phyloP scores from a whole-genome alignment of 257 asterid species.

The Datura wrightii region DNA sequence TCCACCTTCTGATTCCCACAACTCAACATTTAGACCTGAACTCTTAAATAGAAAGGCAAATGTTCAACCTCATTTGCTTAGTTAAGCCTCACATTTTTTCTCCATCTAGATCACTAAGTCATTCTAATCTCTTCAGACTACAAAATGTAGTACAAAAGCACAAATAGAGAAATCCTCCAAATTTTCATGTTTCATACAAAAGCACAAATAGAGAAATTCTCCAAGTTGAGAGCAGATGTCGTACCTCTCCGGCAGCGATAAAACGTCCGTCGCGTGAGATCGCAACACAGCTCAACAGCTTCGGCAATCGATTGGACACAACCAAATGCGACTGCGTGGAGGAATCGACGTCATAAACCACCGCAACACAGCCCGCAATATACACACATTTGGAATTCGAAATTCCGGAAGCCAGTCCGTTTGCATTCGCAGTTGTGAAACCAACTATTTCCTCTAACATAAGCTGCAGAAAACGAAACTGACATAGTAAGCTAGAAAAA shows the following conservation, averaged over 20 bases:
- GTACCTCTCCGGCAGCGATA: constrained; percentile 78
- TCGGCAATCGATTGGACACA: constrained; percentile 59
- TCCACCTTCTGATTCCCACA: not conserved
- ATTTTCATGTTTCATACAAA: constrained; percentile 2
- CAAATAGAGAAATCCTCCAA: not conserved
- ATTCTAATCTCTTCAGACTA: not conserved
- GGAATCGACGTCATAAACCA: constrained; percentile 57
- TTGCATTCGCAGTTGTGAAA: constrained; percentile 58
- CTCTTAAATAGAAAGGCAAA: not conserved
- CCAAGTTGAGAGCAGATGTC: not conserved
- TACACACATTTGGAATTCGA: constrained; percentile 65
- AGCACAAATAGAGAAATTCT: not conserved
- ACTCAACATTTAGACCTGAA: not conserved
- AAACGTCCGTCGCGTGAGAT: constrained; percentile 54
- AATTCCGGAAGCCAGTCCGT: constrained; percentile 63
- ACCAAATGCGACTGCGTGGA: constrained; percentile 61
- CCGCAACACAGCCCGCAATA: constrained; percentile 79
- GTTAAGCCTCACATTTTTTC: not conserved
- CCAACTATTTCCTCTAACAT: constrained; percentile 69
- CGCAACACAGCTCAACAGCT: constrained; percentile 67
- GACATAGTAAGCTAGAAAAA: not conserved
- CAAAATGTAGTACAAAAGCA: not conserved
- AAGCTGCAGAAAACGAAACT: constrained; percentile 47
- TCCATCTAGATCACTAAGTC: not conserved
- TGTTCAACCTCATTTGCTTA: not conserved